Conservation (phyloP, 139 green algal species). For the Volvox africanus region DNA sequence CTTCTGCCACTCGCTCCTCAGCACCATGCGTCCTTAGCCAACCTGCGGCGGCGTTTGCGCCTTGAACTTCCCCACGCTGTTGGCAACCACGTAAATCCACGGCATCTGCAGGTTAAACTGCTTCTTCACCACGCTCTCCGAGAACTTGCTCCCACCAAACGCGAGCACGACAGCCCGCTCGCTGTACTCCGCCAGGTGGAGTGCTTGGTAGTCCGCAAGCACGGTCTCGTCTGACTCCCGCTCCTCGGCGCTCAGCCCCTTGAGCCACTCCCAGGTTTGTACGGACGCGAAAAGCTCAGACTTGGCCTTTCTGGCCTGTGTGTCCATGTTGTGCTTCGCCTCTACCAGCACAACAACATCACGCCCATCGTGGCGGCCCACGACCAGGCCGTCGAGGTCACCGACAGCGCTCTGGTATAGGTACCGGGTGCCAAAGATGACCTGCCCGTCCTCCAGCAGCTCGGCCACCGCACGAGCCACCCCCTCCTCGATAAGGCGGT, state of each 20-base stretch:
- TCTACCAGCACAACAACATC: slow-evolving; percentile 35
- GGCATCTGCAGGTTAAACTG: slow-evolving; percentile 24
- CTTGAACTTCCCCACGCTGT: slow-evolving; percentile 28
- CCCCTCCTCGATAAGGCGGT: slow-evolving; percentile 28
- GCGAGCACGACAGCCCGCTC: background rate
- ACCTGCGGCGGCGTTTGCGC: background rate
- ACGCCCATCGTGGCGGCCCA: background rate
- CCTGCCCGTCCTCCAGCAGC: slow-evolving; percentile 20
- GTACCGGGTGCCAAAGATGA: slow-evolving; percentile 4
- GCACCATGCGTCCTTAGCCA: background rate
- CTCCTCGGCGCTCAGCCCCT: background rate
- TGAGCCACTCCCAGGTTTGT: slow-evolving; percentile 1
- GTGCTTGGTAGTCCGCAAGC: background rate
- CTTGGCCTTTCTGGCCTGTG: background rate
- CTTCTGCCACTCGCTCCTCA: slow-evolving; percentile 11
- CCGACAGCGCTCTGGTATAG: background rate
- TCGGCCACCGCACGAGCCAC: background rate
- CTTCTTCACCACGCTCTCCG: slow-evolving; percentile 1
- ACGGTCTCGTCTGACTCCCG: background rate
- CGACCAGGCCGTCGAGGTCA: slow-evolving; percentile 30
- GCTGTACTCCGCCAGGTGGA: background rate
- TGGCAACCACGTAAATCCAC: slow-evolving; percentile 18
- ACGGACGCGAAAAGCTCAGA: background rate
- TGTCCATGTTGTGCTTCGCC: slow-evolving; percentile 46
- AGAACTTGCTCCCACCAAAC: slow-evolving; percentile 22